phyloP scores from a whole-genome alignment of 2,329 filamentous ascomycete genomes.

The Sporothrix euskadiensis region DNA sequence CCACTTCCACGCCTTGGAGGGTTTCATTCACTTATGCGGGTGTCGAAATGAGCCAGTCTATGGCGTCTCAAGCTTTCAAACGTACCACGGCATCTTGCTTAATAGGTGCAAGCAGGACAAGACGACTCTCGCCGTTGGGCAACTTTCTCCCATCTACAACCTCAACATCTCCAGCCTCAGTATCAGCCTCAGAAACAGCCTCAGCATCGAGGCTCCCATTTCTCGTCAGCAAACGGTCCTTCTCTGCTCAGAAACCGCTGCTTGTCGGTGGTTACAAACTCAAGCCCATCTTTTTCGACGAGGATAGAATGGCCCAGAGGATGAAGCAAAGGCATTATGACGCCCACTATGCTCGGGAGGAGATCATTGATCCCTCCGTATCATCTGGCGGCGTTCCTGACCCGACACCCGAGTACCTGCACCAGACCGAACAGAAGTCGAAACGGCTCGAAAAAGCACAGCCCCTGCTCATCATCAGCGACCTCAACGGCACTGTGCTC shows the following conservation, averaged over 20 bases:
- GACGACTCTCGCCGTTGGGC: background rate
- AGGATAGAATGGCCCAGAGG: background rate
- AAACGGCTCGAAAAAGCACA: conserved; percentile 50
- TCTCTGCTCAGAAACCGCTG: background rate
- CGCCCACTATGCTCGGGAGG: background rate
- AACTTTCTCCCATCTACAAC: background rate
- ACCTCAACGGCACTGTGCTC: conserved; percentile 90
- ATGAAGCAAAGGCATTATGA: too few relatives aligned
- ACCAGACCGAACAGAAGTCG: conserved; percentile 44
- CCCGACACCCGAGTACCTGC: conserved; percentile 63
- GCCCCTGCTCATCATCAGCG: conserved; percentile 77
- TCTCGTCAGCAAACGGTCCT: background rate
- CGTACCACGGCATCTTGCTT: background rate
- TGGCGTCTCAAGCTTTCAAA: background rate
- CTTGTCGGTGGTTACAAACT: background rate
- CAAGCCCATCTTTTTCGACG: too few relatives aligned
- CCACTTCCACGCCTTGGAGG: background rate
- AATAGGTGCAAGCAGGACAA: background rate
- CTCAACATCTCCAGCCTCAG: background rate
- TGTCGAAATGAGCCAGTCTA: background rate
- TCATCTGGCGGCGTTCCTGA: conserved; percentile 58
- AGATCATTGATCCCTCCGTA: background rate
- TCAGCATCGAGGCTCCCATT: background rate
- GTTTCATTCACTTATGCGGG: background rate
- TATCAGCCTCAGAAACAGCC: background rate